Evolutionary conservation across 129 eudicot species (phyloP), one percentile per base, ranked within the genome.

Genomic region (Tagetes erecta): DNA sequence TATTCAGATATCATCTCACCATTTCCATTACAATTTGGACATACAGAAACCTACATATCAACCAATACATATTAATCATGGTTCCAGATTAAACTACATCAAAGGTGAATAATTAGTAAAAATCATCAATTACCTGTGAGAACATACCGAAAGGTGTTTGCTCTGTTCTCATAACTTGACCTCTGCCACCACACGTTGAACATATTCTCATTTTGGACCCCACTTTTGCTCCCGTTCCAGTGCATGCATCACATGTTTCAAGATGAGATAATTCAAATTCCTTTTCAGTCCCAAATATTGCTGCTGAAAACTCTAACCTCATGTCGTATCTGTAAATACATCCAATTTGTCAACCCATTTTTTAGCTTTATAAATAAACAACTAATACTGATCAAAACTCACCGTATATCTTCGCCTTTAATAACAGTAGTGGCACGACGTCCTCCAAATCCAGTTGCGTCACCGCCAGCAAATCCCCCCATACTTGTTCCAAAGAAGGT

Each of bases 151-250:
- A 94, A 67, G 99, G 99, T 34, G 99, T 94, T 87, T 91, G 99
- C 78, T 94, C 99, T 45, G 99, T 94, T 73, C 99, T 86, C 99
- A 94, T 90, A 68, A 94, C 99, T 82, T 94, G 99, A 84, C 99
- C 99, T 81, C 97, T 85, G 44, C 99, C 99, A 42, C 99, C 99
- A 69, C 99, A 94, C 0, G 99, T 88, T 53, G 97, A 94, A 84
- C 97, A 94, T 76, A 94, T 86, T 81, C 96, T 85, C 97, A 88
- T 91, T 78, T 91, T 94, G 63, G 99, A 86, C 64, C 99, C 99
- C 20, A 83, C 68, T 80, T 91, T 94, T 68, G 99, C 99, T 69
- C 99, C 99, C 49, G 88, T 91, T 14, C 99, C 99, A 45, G 87
- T 75, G 73, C 99, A 94, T 64, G 68, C 86, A 40, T 82, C 96